These are phyloP conservation scores for Corymbia maculata DNA, from an alignment of 345 rosid species.

Conservation along the genomic window DNA sequence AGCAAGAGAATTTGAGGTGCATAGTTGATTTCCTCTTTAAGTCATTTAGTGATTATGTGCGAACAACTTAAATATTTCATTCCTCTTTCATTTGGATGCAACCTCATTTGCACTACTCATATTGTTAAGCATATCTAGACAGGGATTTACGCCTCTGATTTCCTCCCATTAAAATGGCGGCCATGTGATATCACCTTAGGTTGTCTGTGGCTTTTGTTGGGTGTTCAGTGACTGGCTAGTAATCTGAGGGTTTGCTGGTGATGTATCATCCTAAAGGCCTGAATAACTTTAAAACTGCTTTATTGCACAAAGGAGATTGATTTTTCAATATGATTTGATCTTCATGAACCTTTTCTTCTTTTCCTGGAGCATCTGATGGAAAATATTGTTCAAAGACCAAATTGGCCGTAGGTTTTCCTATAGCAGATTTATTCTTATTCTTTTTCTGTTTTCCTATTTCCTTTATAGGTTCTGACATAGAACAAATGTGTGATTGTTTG, in stretches of 20 bases:
- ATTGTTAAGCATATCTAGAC: not conserved
- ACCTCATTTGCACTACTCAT: not conserved
- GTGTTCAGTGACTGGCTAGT: not conserved
- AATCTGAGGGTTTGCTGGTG: not conserved
- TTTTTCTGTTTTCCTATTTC: not conserved
- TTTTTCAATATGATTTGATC: not conserved
- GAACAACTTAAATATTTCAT: not conserved
- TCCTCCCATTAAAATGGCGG: not conserved
- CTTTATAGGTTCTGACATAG: not conserved
- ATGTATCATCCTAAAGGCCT: not conserved
- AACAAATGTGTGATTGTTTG: not conserved
- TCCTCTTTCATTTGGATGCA: not conserved
- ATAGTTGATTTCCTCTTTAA: not conserved
- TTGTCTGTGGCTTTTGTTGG: not conserved
- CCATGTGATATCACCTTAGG: not conserved
- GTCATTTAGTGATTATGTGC: not conserved
- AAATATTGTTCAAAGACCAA: not conserved
- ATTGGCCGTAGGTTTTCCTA: not conserved
- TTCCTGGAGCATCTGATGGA: not conserved
- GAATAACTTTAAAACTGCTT: not conserved
- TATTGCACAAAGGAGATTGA: not conserved
- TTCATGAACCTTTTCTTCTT: not conserved
- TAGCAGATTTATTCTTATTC: not conserved
- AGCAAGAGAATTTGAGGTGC: slow-evolving; percentile 85
- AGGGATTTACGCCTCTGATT: not conserved